Evolutionary conservation across 148 eudicot genomes (phyloP), one percentile per base, ranked within the genome.

Genomic region (Diospyros lotus): DNA sequence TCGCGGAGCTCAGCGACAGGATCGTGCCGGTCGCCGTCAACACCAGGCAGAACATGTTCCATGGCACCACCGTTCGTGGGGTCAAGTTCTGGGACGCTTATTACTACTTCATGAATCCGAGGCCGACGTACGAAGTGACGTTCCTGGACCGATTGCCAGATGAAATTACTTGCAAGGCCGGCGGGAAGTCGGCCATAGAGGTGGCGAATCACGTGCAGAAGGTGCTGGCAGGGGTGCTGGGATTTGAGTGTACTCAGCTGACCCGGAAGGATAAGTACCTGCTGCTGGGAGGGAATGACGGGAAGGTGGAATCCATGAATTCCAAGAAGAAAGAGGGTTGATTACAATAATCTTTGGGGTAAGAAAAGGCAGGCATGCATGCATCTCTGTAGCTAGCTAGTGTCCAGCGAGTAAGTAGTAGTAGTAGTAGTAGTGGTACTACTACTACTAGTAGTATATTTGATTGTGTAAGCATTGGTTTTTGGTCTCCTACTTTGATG

Each of bases 151-250:
- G 80, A 73, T 71, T 96, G 73, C 99, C 99, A 0, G 71, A 75
- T 60, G 93, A 89, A 86, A 91, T 93, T 93, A 89, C 99, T 2
- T 81, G 85, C 50, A 84, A 83, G 80, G 88, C 73, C 0, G 98
- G 97, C 0, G 97, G 96, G 1, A 96, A 91, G 75, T 76, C 99
- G 2, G 58, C 99, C 0, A 82, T 93, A 13, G 99, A 96, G 83
- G 99, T 96, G 74, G 99, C 99, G 1, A 96, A 96, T 65, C 92
- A 96, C 72, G 98, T 96, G 70, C 99, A 96, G 86, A 93, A 86
- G 84, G 82, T 91, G 52, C 72, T 96, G 84, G 90, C 84, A 4
- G 97, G 86, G 51, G 91, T 83, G 14, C 73, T 96, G 4, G 99
- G 99, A n/a, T 96, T 96, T 64, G 97, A 96, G 83, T 89, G 97